These are phyloP conservation scores for Podospora didyma DNA, from an alignment of 495 filamentous ascomycete species.

Conservation along the genomic window DNA sequence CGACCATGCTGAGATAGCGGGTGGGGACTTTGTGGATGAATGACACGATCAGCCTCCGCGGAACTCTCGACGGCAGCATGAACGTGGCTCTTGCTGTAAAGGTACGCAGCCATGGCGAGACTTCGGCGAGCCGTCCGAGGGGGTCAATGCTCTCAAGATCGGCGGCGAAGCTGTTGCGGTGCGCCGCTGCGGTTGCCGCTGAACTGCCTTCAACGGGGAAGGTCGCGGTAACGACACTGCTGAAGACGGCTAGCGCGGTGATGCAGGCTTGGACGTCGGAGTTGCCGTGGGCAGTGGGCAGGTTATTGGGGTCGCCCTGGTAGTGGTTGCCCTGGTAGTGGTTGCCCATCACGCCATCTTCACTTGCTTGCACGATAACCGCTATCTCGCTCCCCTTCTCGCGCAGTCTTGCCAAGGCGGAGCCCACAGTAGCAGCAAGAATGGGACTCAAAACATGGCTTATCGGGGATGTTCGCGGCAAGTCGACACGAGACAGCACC, in stretches of 20 bases:
- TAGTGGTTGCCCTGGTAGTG: neutral
- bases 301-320: neutral
- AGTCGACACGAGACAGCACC: conserved; percentile 1
- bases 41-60: conserved; percentile 13
- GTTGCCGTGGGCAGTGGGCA: neutral
- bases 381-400: conserved; percentile 8
- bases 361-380: neutral
- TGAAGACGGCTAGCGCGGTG: conserved; percentile 16
- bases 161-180: too few relatives aligned
- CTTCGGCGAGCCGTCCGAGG: conserved; percentile 4
- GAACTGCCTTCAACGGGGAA: conserved; percentile 6
- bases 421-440: conserved; percentile 14
- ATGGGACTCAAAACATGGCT: conserved; percentile 12
- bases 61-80: conserved; percentile 17
- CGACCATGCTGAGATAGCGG: conserved; percentile 15
- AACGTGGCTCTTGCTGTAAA: conserved; percentile 20
- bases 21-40: conserved; percentile 23
- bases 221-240: conserved; percentile 7
- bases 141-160: conserved; percentile 6
- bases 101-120: conserved; percentile 21
- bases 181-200: too few relatives aligned
- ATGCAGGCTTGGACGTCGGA: conserved; percentile 18
- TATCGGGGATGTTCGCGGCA: neutral
- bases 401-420: conserved; percentile 9
- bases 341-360: neutral